Base-by-base conservation (phyloP, 192 early-diverging fungal species). In the Backusella westeae region DNA sequence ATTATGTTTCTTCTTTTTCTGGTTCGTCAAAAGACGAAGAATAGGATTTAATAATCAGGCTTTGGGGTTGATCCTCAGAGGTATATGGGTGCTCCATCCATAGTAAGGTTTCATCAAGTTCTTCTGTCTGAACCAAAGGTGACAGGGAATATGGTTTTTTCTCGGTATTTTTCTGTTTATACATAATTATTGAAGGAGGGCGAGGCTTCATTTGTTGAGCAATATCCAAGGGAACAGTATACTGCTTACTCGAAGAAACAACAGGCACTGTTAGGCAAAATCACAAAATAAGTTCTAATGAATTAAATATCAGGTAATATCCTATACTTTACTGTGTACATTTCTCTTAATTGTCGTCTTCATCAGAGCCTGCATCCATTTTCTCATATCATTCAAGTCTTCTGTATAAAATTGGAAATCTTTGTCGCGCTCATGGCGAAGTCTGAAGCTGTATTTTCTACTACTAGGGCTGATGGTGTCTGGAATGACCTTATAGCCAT, bases 261-360 rank as follows among this genome's bases (percentile, higher is more conserved):
- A 91, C 86, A 19, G 88, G 89, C 0, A 87, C 88, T 73, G 71
- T 78, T 10, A 10, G 10, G 3, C 7, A 59, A 59, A 59, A 59
- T 1, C 7, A 21, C 5, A 19, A 53, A 19, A 6, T 17, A 21
- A 53, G 6, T 9, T 1, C 35, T 17, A 36, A 53, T 34, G 15
- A 1, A 3, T 44, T 44, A 44, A 44, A 4, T 36, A 9, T 29
- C 3, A 34, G 2, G 6, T 53, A 21, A 70, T 12, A 41, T 17
- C 19, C 19, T 15, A 21, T 23, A 12, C 17, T 26, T 72, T 79
- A 83, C 78, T 72, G 12, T 32, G 56, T 19, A 81, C 66, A 63
- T 88, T 83, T 0, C 87, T 81, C 10, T 80, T 77, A 67, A 90
- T 90, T 0, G 89, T 90, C 5, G 87, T 83, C 79, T 90, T 90